Evolutionary conservation across 306 rosid genomes (phyloP), one percentile per base, ranked within the genome.

Genomic region (Gynostemma pentaphyllum): DNA sequence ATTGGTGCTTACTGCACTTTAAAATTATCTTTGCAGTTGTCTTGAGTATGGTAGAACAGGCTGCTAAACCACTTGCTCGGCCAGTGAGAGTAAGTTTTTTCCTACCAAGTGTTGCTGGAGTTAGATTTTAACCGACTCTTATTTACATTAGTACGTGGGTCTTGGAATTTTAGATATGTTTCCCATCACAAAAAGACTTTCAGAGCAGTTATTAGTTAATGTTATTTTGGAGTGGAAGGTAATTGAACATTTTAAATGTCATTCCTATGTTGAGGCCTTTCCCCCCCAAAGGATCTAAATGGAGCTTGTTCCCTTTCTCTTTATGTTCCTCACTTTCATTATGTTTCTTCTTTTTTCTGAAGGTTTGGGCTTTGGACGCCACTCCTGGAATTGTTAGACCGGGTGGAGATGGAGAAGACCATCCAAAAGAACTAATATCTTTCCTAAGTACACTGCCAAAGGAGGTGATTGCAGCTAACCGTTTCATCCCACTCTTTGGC

Each of bases 1-100:
- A 34, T 39, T 78, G 71, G 46, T 76, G 53, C 54, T 60, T 70
- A 45, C 19, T 47, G 45, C 56, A 37, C 77, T 70, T 48, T 54
- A 28, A 18, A 55, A 70, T 61, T 76, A 72, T 54, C 45, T 55
- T 14, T 72, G 50, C 74, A 92, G 98, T 88, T 84, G 95, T 56
- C 76, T 73, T 92, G 68, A 86, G 98, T 83, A 92, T 88, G 96
- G 96, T 80, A 68, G 95, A 92, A 74, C 96, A 92, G 82, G 96
- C 98, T 71, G 95, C 96, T 65, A 92, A 92, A 68, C 96, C 98
- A 74, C 94, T 92, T 71, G 94, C 95, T 27, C 88, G 94, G 49
- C 98, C 98, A 64, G 98, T 92, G 68, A 84, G 62, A 72, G 96
- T 88, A 84, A 76, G 89, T 67, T 37, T 48, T 48, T 52, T 32